These are phyloP conservation scores for Boletus rubropictus DNA, from an alignment of 768 basidiomycete genomes.

Conservation along the genomic window DNA sequence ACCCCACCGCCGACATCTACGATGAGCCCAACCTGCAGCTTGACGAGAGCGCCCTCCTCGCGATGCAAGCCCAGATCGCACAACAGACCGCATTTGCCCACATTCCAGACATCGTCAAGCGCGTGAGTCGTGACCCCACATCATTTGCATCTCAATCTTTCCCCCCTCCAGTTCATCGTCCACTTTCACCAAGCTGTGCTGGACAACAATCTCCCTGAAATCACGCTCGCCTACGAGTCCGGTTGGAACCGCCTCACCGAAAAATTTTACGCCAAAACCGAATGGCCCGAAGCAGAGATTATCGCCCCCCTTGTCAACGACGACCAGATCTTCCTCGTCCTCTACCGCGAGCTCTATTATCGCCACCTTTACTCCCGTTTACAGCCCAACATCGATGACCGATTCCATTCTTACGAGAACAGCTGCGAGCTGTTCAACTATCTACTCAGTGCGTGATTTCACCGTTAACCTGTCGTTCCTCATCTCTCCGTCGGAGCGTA, in stretches of 20 bases:
- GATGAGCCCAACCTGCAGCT: slow-evolving; percentile 49
- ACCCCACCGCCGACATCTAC: slow-evolving; percentile 25
- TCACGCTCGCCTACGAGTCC: slow-evolving; percentile 90
- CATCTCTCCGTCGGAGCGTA: slow-evolving; percentile 23
- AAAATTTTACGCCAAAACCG: slow-evolving; percentile 88
- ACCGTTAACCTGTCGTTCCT: background rate
- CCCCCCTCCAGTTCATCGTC: slow-evolving; percentile 69
- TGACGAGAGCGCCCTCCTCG: slow-evolving; percentile 62
- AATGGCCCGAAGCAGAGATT: slow-evolving; percentile 97
- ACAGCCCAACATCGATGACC: slow-evolving; percentile 92
- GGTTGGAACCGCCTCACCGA: slow-evolving; percentile 97
- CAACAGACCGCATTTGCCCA: slow-evolving; percentile 78
- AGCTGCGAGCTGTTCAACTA: slow-evolving; percentile 98
- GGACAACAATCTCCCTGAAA: slow-evolving; percentile 85
- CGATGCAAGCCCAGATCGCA: slow-evolving; percentile 78
- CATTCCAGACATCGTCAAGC: slow-evolving; percentile 86
- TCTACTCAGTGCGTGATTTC: slow-evolving; percentile 68
- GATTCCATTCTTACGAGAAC: slow-evolving; percentile 97
- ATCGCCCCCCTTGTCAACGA: slow-evolving; percentile 93
- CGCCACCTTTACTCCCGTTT: slow-evolving; percentile 94
- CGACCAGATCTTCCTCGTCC: slow-evolving; percentile 92
- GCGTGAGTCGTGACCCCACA: slow-evolving; percentile 41
- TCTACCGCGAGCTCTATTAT: slow-evolving; percentile 95
- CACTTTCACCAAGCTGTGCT: slow-evolving; percentile 92
- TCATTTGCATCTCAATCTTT: background rate